Base-by-base conservation (phyloP, 108 stramenopile genomes). In the Stephanodiscus minutulus region DNA sequence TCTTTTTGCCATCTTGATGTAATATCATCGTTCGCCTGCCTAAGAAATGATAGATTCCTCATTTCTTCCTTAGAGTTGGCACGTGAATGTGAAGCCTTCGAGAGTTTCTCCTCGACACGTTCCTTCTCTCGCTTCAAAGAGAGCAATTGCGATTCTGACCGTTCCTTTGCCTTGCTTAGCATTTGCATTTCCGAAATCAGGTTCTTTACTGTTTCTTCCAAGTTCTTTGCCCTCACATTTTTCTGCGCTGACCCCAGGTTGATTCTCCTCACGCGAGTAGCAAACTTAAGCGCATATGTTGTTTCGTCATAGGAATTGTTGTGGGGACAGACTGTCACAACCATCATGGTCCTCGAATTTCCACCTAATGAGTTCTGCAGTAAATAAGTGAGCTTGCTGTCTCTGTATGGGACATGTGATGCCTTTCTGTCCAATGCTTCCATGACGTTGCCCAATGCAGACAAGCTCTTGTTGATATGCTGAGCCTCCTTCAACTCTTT, bases 381-480 rank as follows among this genome's bases (percentile, higher is more conserved):
- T 17, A 99, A 63, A 69, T 95, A 94, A 0, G 98, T 99, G 47
- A 99, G 78, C 73, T 98, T 99, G 25, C 90, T 91, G 65, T 97
- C 95, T 56, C 98, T 85, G 73, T 96, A 99, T 17, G 98, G 97
- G 20, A 98, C 80, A 65, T 98, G 97, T 8, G 91, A 85, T 22
- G 90, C 82, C 73, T 93, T 95, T 43, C 91, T 72, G 73, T 95
- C 94, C 28, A 95, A 72, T 2, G 97, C 97, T 62, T 98, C 96
- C 86, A 99, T 98, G 11, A 99, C 99, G 83, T 98, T 97, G 22
- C 97, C 97, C 56, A 99, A 86, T 11, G 98, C 98, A 3, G 96
- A 93, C 59, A 99, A 81, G 68, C 93, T 94, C 83, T 97, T 97
- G 91, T 99, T 99, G 77, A 99, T 99, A 74, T 97, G 97, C 46